A percentile compares a stretch with the other conserved stretches of the same genome.
Conservation (phyloP, 768 basidiomycete genomes). For the Serpula lacrymans region DNA sequence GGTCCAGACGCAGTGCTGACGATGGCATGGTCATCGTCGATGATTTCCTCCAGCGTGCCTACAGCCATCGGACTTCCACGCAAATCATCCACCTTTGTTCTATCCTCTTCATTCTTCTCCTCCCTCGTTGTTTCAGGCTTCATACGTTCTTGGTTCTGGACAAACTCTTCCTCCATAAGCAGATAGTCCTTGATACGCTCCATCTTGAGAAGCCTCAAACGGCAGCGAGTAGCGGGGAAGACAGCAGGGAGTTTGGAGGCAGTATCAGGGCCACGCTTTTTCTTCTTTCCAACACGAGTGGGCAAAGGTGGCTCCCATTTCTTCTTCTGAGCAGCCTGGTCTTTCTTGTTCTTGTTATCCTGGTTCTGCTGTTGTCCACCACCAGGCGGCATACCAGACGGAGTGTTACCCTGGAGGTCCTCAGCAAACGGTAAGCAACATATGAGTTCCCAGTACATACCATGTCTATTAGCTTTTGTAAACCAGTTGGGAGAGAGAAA, state of each 20-base stretch:
- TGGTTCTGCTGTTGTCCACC: slow-evolving; percentile 49
- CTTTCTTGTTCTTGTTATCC: slow-evolving; percentile 44
- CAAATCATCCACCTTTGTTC: slow-evolving; percentile 89
- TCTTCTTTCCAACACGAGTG: slow-evolving; percentile 96
- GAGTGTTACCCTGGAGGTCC: slow-evolving; percentile 63
- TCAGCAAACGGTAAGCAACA: slow-evolving; percentile 6
- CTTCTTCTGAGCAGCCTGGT: slow-evolving; percentile 69
- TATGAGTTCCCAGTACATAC: slow-evolving; percentile 10
- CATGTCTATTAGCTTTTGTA: slow-evolving; percentile 15
- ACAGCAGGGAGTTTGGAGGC: slow-evolving; percentile 91
- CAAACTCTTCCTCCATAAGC: slow-evolving; percentile 92
- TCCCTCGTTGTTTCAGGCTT: slow-evolving; percentile 86
- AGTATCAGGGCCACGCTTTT: slow-evolving; percentile 84
- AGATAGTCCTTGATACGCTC: slow-evolving; percentile 99
- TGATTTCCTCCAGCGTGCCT: slow-evolving; percentile 95
- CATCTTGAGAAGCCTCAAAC: slow-evolving; percentile 90
- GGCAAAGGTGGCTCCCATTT: slow-evolving; percentile 99
- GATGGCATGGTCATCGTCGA: slow-evolving; percentile 99
- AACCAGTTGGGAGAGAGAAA: not conserved
- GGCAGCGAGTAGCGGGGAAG: slow-evolving; percentile 92
- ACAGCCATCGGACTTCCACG: slow-evolving; percentile 98
- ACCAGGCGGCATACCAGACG: slow-evolving; percentile 52
- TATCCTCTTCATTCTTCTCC: slow-evolving; percentile 94
- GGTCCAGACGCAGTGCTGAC: slow-evolving; percentile 92
- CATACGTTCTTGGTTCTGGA: slow-evolving; percentile 86